Evolutionary conservation across 1,284 basidiomycete species (phyloP).

Genomic region (Ganoderma multipileum): DNA sequence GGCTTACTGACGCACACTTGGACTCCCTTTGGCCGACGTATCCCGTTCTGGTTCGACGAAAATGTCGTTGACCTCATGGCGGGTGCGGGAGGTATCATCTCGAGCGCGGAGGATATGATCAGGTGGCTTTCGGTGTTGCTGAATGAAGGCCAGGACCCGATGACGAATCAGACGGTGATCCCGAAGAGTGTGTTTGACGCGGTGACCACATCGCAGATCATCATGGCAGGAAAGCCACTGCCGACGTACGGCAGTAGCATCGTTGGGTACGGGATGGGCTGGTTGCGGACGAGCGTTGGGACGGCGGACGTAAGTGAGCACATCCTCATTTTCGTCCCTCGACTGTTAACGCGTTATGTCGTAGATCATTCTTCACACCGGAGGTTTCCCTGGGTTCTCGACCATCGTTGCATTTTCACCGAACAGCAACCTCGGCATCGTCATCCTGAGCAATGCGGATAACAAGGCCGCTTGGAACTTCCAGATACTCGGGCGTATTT

Average conservation of each 20-base stretch:
- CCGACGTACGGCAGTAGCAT: slow-evolving; percentile 22
- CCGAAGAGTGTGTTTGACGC: slow-evolving; percentile 34
- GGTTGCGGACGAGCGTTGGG: slow-evolving; percentile 33
- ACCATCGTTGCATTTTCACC: slow-evolving; percentile 41
- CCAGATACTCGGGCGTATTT: slow-evolving; percentile 32
- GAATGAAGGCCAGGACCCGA: slow-evolving; percentile 37
- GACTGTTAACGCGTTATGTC: neutral
- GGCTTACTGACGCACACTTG: slow-evolving; percentile 44
- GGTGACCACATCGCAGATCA: slow-evolving; percentile 36
- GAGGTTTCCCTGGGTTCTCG: slow-evolving; percentile 44
- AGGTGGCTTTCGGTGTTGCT: slow-evolving; percentile 41
- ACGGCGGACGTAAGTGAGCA: slow-evolving; percentile 33
- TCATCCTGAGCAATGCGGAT: slow-evolving; percentile 50
- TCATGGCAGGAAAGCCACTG: slow-evolving; percentile 18
- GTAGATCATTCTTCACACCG: slow-evolving; percentile 35
- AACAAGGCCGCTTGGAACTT: slow-evolving; percentile 40
- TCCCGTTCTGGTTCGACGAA: slow-evolving; percentile 40
- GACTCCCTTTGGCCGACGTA: slow-evolving; percentile 34
- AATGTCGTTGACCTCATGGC: slow-evolving; percentile 33
- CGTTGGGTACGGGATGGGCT: slow-evolving; percentile 42
- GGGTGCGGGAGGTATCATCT: slow-evolving; percentile 43
- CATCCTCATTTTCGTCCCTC: neutral
- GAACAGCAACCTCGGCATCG: slow-evolving; percentile 46
- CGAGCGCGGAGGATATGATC: slow-evolving; percentile 41
- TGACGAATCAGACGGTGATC: slow-evolving; percentile 35